Evolutionary conservation across 2,329 filamentous ascomycete species (phyloP).

Genomic region (Fusarium compactum): DNA sequence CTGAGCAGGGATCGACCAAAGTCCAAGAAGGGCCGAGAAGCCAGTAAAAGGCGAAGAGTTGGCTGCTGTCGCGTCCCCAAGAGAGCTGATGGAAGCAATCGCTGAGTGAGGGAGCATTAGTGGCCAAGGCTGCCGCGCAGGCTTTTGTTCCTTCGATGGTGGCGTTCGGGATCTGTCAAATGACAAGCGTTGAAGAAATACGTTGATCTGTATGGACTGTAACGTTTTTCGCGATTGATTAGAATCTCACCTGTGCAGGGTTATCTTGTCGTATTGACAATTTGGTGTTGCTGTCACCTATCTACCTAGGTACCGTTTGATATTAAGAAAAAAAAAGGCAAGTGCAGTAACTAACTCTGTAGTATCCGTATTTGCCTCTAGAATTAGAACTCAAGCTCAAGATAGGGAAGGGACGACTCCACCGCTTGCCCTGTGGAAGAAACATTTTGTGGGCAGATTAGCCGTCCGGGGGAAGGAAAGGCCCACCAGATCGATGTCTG

Average conservation of each 20-base stretch:
- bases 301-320: not conserved
- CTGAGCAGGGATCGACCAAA: conserved; percentile 26
- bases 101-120: conserved; percentile 14
- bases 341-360: not conserved
- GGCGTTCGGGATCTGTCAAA: conserved; percentile 19
- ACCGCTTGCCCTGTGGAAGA: conserved; percentile 22
- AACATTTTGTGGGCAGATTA: conserved; percentile 39
- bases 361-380: not conserved
- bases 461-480: conserved; percentile 15
- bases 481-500: conserved; percentile 27
- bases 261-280: not conserved
- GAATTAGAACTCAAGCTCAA: not conserved
- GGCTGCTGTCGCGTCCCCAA: conserved; percentile 29
- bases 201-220: conserved; percentile 15
- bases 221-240: conserved; percentile 9
- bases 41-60: conserved; percentile 44
- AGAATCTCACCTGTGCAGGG: not conserved
- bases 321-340: not conserved
- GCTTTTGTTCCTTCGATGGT: conserved; percentile 14
- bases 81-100: conserved; percentile 18
- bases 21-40: conserved; percentile 44
- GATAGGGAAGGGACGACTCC: not conserved
- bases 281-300: not conserved
- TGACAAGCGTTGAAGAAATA: conserved; percentile 24
- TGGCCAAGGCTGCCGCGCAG: conserved; percentile 34